phyloP scores from a whole-genome alignment of 257 asterid species.

The Nicotiana attenuata region DNA sequence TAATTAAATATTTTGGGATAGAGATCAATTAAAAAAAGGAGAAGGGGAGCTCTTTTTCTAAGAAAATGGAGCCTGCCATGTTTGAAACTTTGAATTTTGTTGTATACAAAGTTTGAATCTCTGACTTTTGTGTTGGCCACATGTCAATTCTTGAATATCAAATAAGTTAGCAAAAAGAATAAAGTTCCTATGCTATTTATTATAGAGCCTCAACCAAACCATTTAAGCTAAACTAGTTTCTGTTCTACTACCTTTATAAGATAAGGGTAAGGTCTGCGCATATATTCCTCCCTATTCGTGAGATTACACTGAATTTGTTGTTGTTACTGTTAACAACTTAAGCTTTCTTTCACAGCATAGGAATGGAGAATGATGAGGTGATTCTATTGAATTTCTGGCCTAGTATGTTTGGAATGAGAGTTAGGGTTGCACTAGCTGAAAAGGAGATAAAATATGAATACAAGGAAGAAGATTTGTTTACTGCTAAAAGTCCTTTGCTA shows the following conservation, averaged over 20 bases:
- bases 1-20: not conserved
- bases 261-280: too few relatives aligned
- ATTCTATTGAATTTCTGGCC: conserved; percentile 12
- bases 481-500: not conserved
- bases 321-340: not conserved
- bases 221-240: not conserved
- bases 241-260: not conserved
- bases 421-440: conserved; percentile 8
- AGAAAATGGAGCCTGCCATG: too few relatives aligned
- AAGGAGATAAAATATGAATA: conserved; percentile 7
- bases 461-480: not conserved
- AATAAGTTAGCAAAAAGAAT: too few relatives aligned
- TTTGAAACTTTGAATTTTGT: too few relatives aligned
- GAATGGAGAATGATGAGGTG: conserved; percentile 7
- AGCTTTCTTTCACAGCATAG: not conserved
- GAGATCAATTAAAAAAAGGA: not conserved
- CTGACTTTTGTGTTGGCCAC: too few relatives aligned
- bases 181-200: not conserved
- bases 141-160: too few relatives aligned
- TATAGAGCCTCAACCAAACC: not conserved
- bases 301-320: too few relatives aligned
- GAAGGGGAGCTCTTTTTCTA: too few relatives aligned
- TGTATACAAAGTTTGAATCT: too few relatives aligned
- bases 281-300: too few relatives aligned
- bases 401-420: conserved; percentile 10